Percentiles rank a stretch among this genome's conserved stretches.
Conservation (phyloP, 2,329 filamentous ascomycete genomes). For the Parasarocladium wereldwijsianum region DNA sequence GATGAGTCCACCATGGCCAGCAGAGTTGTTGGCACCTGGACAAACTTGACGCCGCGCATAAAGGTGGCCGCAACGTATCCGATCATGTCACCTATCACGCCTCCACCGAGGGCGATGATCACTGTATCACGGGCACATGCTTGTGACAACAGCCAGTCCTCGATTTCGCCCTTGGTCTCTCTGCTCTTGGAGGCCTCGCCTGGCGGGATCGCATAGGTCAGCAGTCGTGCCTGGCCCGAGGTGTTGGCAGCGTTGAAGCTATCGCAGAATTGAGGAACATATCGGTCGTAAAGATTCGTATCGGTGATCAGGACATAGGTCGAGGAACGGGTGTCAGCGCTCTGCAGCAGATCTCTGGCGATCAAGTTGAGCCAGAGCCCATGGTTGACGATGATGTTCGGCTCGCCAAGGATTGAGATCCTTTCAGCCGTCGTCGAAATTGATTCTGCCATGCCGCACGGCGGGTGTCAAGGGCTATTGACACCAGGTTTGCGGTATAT, state of each 20-base stretch:
- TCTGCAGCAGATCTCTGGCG: slow-evolving; percentile 62
- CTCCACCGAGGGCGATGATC: slow-evolving; percentile 85
- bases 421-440: slow-evolving; percentile 27
- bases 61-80: slow-evolving; percentile 96
- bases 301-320: slow-evolving; percentile 97
- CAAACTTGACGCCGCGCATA: slow-evolving; percentile 92
- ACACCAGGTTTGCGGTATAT: neutral
- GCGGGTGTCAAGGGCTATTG: neutral
- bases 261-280: slow-evolving; percentile 60
- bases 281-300: slow-evolving; percentile 72
- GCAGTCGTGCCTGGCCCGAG: slow-evolving; percentile 42
- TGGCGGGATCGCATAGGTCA: slow-evolving; percentile 76
- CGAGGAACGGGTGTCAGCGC: slow-evolving; percentile 52
- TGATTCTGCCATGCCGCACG: slow-evolving; percentile 13
- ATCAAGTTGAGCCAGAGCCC: slow-evolving; percentile 78
- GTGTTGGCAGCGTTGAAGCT: slow-evolving; percentile 17
- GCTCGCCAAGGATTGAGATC: slow-evolving; percentile 75
- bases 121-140: slow-evolving; percentile 92
- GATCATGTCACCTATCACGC: slow-evolving; percentile 96
- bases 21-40: slow-evolving; percentile 90
- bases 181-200: slow-evolving; percentile 90
- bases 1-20: slow-evolving; percentile 97
- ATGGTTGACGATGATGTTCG: slow-evolving; percentile 84
- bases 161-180: slow-evolving; percentile 85
- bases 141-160: slow-evolving; percentile 90